phyloP scores from a whole-genome alignment of 169 alveolate species.

The Plasmodium falciparum region DNA sequence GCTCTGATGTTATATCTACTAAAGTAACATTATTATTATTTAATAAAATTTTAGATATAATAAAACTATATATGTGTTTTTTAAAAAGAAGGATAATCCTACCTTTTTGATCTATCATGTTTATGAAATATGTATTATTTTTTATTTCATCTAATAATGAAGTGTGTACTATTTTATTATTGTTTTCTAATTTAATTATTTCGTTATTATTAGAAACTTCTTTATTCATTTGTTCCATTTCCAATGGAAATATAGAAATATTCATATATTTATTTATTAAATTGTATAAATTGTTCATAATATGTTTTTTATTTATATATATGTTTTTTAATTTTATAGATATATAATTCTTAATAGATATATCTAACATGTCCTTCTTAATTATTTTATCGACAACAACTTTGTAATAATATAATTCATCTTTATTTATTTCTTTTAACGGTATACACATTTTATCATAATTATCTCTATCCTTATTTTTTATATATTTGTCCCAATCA shows the following conservation, averaged over 20 bases:
- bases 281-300: constrained; percentile 18
- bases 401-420: constrained; percentile 32
- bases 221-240: not conserved
- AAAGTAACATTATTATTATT: constrained; percentile 8
- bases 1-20: constrained; percentile 2
- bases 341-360: constrained; percentile 13
- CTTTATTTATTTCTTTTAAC: constrained; percentile 19
- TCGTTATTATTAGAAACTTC: not conserved
- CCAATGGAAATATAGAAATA: not conserved
- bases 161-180: not conserved
- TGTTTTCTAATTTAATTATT: not conserved
- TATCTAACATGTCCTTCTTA: constrained; percentile 4
- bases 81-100: constrained; percentile 12
- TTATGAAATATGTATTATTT: constrained; percentile 1
- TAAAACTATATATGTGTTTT: constrained; percentile 25
- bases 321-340: not conserved
- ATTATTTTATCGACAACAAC: constrained; percentile 19
- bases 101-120: constrained; percentile 6
- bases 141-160: constrained; percentile 5
- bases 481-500: constrained; percentile 21
- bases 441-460: constrained; percentile 9
- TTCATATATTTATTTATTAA: constrained; percentile 6
- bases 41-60: constrained; percentile 12
- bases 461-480: not conserved
- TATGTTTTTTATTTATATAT: not conserved